Base-by-base conservation (phyloP, 2,329 filamentous ascomycete genomes). In the Hymenoscyphus occultus region DNA sequence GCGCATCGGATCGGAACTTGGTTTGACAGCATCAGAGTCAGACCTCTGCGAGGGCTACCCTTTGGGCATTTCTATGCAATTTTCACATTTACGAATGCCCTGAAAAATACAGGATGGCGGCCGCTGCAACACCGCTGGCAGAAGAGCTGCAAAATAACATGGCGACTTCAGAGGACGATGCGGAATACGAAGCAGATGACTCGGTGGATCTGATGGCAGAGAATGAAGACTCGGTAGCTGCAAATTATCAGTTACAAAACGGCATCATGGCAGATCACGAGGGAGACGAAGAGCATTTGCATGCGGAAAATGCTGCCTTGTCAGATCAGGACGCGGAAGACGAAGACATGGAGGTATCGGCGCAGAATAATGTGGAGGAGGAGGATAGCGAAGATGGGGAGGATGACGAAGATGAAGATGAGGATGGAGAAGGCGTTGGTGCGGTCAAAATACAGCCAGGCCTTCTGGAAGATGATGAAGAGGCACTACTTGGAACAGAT, bases 381-480 rank as follows among this genome's bases (percentile, higher is more conserved):
- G 68, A 74, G 45, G 64, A 71, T 39, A 73, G 81, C 7, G 82
- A 81, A 6, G 74, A 74, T 9, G 82, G 81, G 4, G 75, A 74
- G 14, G 76, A 77, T n/a, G 77, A 77, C 64, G 77, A 77, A 57
- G 77, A 77, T 2, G 81, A 81, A 64, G 74, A 76, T 51, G 76
- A 74, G 56, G 76, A 77, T 70, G 73, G 65, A 28, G 74, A 74
- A 65, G 73, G 73, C 28, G 73, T 75, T 51, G 74, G 74, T 16
- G 74, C 74, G 39, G 74, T 76, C 12, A 76, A 76, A 66, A 75
- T 77, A 60, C 72, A 75, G 58, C 71, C 75, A 39, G 71, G 71
- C 1, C 57, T 68, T 40, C 48, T 66, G 16, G 71, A 73, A 12
- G 75, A 79, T 39, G 76, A 79, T 65, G 77, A 77, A 63, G 77